phyloP scores from a whole-genome alignment of 2,329 filamentous ascomycete species.

The Bimuria novae-zelandiae region DNA sequence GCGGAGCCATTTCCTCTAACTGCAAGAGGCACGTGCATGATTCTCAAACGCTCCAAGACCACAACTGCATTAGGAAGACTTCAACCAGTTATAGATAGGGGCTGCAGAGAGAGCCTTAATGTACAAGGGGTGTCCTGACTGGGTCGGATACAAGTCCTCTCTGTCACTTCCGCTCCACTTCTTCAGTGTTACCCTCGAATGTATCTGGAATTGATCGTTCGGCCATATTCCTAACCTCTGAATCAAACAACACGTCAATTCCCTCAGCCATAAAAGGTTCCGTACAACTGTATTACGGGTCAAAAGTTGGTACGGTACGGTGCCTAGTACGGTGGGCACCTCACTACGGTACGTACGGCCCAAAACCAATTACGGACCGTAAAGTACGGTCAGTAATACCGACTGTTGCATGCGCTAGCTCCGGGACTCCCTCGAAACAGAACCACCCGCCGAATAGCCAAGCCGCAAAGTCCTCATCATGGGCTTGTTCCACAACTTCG shows the following conservation, averaged over 20 bases:
- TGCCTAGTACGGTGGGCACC: no score
- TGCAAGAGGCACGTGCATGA: not conserved
- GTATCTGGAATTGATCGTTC: no score
- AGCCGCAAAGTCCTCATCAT: slow-evolving; percentile 8
- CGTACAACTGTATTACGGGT: no score
- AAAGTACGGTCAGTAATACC: no score
- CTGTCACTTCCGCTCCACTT: slow-evolving; percentile 5
- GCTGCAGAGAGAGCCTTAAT: not conserved
- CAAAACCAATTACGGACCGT: no score
- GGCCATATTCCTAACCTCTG: no score
- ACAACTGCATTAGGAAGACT: not conserved
- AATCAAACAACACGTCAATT: no score
- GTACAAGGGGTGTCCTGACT: not conserved
- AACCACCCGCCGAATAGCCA: not conserved
- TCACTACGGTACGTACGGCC: no score
- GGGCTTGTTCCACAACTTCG: slow-evolving; percentile 5
- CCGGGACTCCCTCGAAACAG: slow-evolving; percentile 9
- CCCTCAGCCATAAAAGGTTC: no score
- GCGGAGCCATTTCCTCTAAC: not conserved
- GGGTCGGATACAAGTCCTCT: not conserved
- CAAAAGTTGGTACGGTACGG: no score
- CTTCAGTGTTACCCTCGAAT: not conserved
- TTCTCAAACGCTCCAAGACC: not conserved
- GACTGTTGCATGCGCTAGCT: no score
- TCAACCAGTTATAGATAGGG: not conserved